Percentiles rank a stretch among this genome's conserved stretches.
phyloP scores from a whole-genome alignment of 306 rosid genomes.

The Quercus gilva region DNA sequence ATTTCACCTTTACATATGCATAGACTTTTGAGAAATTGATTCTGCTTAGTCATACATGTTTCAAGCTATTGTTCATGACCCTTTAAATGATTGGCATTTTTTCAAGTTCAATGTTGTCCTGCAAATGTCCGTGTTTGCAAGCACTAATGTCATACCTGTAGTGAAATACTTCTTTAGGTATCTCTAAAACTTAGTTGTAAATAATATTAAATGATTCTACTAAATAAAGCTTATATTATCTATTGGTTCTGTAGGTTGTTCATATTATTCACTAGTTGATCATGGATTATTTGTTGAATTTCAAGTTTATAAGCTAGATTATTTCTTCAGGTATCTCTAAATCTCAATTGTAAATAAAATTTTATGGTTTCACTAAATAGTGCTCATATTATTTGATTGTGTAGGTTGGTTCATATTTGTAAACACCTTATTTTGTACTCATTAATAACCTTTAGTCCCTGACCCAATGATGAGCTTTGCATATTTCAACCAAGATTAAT shows the following conservation, averaged over 20 bases:
- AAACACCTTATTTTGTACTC: too few species aligned
- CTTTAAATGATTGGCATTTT: constrained; percentile 98
- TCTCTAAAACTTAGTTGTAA: constrained; percentile 9
- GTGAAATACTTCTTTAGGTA: constrained; percentile 93
- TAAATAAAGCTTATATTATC: constrained; percentile 23
- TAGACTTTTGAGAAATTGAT: background rate
- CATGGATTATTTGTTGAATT: constrained; percentile 80
- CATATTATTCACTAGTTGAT: constrained; percentile 41
- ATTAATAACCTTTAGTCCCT: too few species aligned
- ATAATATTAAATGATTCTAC: constrained; percentile 16
- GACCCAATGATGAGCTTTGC: too few species aligned
- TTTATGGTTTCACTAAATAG: too few species aligned
- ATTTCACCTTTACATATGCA: too few species aligned
- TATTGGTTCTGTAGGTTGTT: too few species aligned
- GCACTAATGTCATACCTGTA: constrained; percentile 62
- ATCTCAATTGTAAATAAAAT: too few species aligned
- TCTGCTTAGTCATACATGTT: constrained; percentile 12
- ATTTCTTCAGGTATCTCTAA: too few species aligned
- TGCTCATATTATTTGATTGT: too few species aligned
- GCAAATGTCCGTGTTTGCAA: constrained; percentile 74
- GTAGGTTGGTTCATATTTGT: too few species aligned
- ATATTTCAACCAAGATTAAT: too few species aligned
- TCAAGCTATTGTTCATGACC: constrained; percentile 98
- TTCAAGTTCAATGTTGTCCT: constrained; percentile 95
- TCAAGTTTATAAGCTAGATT: constrained; percentile 73